phyloP scores from a whole-genome alignment of 768 basidiomycete species.

The Rhodotorula graminis region DNA sequence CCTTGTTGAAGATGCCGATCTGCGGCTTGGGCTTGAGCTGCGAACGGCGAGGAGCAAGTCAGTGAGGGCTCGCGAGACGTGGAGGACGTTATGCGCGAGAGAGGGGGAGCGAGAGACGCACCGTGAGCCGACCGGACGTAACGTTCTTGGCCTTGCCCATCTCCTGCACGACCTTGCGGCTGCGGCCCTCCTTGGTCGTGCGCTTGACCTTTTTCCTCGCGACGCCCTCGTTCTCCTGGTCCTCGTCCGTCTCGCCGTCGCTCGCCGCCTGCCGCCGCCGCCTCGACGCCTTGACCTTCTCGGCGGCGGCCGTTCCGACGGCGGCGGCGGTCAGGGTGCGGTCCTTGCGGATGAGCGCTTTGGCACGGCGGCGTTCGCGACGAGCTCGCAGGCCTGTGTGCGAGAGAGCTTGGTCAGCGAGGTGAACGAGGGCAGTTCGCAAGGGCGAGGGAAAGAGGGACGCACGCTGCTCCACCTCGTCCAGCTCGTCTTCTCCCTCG shows the following conservation, averaged over 20 bases:
- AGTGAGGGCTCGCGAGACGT: neutral
- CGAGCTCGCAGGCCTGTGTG: slow-evolving; percentile 24
- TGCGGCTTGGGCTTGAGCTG: slow-evolving; percentile 22
- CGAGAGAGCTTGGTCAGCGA: too few relatives aligned
- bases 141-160: slow-evolving; percentile 7
- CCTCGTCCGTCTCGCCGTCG: neutral
- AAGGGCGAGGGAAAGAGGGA: neutral
- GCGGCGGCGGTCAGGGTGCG: slow-evolving; percentile 13
- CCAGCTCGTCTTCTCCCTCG: slow-evolving; percentile 6
- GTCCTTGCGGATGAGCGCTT: slow-evolving; percentile 34
- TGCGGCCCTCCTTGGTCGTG: neutral
- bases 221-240: neutral
- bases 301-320: slow-evolving; percentile 20
- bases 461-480: slow-evolving; percentile 30
- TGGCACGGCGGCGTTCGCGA: slow-evolving; percentile 20
- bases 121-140: slow-evolving; percentile 6
- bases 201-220: slow-evolving; percentile 1
- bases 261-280: neutral
- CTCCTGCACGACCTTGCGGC: slow-evolving; percentile 10
- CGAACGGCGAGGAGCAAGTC: neutral
- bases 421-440: too few relatives aligned
- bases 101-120: neutral
- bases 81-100: too few relatives aligned
- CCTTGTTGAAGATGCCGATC: slow-evolving; percentile 37
- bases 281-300: slow-evolving; percentile 13